Evolutionary conservation across 192 early-diverging fungal genomes (phyloP), one percentile per base, ranked within the genome.

Genomic region (Coemansia sp.): DNA sequence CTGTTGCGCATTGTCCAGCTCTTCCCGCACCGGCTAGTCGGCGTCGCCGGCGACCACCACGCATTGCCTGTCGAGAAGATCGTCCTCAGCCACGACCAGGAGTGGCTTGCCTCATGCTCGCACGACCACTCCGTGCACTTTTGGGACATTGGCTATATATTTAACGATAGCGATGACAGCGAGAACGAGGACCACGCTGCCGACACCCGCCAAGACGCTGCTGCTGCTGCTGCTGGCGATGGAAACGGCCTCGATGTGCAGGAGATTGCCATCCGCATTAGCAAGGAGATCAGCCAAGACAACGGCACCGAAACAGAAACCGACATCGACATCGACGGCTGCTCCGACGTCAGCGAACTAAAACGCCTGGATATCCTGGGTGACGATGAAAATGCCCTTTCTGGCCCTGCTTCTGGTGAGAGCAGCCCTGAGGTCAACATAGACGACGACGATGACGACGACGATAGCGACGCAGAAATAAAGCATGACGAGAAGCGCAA

Each of bases 11-110:
- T 94, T 8, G 86, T 98, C n/a, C 83, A 86, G 22, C 85, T 99
- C 57, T 84, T 96, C 43, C 97, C 97, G 15, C 95, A 98, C 84
- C 87, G 87, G 57, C 88, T 99, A 41, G 79, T 95, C n/a, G 93
- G 95, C 11, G 85, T 91, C 20, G 76, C 94, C 23, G 95, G 93
- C 20, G 93, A 93, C 65, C 94, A 97, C 69, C 92, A 89, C 32
- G 87, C 92, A 14, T 86, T 94, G 83, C 92, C 94, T 2, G 91
- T 98, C 42, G 97, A 99, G 72, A 84, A 88, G 58, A 82, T 99
- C 20, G 63, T 82, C 32, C 45, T 92, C 23, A 86, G 88, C 33
- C 71, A 88, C 62, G 90, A 93, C 70, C 86, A 89, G 62, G 84
- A 87, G 13, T 89, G 85, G 62, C 74, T 97, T 32, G 92, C 88